Percentiles rank a stretch among this genome's conserved stretches.
These are phyloP conservation scores for Crinitomyces ghanaensis DNA, from an alignment of 805 yeast species.

Conservation along the genomic window DNA sequence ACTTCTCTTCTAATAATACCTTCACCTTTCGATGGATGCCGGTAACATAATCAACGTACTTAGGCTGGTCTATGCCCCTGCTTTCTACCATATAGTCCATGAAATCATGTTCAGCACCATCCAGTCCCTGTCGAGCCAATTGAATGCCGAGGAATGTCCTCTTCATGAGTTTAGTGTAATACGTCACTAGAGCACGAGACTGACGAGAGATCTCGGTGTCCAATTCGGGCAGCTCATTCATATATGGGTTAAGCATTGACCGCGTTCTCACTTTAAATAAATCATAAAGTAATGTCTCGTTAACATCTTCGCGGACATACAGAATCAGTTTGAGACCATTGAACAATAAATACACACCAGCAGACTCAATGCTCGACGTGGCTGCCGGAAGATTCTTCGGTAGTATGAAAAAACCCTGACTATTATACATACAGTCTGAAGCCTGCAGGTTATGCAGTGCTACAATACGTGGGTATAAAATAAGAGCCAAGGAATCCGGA, in stretches of 20 bases:
- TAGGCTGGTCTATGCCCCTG: slow-evolving; percentile 39
- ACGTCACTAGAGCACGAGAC: slow-evolving; percentile 50
- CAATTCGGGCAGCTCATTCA: slow-evolving; percentile 55
- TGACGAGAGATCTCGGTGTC: slow-evolving; percentile 60
- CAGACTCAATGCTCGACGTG: slow-evolving; percentile 35
- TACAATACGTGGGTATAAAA: slow-evolving; percentile 70
- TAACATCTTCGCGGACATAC: slow-evolving; percentile 61
- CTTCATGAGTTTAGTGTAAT: slow-evolving; percentile 35
- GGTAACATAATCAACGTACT: slow-evolving; percentile 56
- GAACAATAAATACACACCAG: slow-evolving; percentile 71
- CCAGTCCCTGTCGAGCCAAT: slow-evolving; percentile 53
- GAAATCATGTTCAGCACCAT: slow-evolving; percentile 47
- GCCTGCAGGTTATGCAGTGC: slow-evolving; percentile 57
- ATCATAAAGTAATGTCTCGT: slow-evolving; percentile 57
- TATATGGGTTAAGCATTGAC: slow-evolving; percentile 34
- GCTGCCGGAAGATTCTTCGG: slow-evolving; percentile 42
- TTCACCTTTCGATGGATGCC: slow-evolving; percentile 48
- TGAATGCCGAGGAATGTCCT: slow-evolving; percentile 38
- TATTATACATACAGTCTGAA: slow-evolving; percentile 42
- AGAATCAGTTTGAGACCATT: slow-evolving; percentile 50
- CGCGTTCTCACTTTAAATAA: slow-evolving; percentile 52
- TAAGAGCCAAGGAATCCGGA: slow-evolving; percentile 44
- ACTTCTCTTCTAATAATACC: slow-evolving; percentile 16
- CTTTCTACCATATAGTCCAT: slow-evolving; percentile 65
- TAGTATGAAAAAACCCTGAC: slow-evolving; percentile 30